Evolutionary conservation across 2,329 filamentous ascomycete species (phyloP).

Genomic region (Fusarium sp.): DNA sequence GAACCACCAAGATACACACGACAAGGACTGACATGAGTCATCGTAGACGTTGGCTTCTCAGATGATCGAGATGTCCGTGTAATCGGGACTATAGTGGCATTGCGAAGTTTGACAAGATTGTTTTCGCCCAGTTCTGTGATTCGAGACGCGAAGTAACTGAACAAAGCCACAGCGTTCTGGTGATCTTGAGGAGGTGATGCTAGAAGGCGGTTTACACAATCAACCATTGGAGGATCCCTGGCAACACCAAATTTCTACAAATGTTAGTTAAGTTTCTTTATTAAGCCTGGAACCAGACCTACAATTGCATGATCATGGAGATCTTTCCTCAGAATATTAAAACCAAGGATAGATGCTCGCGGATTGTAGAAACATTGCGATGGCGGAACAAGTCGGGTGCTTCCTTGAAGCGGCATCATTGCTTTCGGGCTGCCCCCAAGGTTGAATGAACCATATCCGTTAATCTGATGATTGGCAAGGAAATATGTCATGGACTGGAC

Average conservation of each 20-base stretch:
- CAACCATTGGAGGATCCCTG: slow-evolving; percentile 81
- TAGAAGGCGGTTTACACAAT: slow-evolving; percentile 81
- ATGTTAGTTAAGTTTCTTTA: slow-evolving; percentile 18
- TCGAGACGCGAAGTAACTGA: slow-evolving; percentile 85
- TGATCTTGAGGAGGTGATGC: slow-evolving; percentile 77
- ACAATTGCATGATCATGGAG: slow-evolving; percentile 80
- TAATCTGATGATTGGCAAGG: slow-evolving; percentile 80
- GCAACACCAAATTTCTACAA: slow-evolving; percentile 82
- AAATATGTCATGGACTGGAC: slow-evolving; percentile 84
- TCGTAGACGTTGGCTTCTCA: slow-evolving; percentile 57
- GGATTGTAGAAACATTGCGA: slow-evolving; percentile 86
- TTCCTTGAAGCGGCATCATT: slow-evolving; percentile 80
- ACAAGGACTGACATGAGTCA: slow-evolving; percentile 70
- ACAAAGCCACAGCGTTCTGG: slow-evolving; percentile 77
- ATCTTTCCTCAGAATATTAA: slow-evolving; percentile 80
- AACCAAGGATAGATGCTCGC: slow-evolving; percentile 81
- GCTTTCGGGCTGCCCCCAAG: slow-evolving; percentile 66
- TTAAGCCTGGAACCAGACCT: slow-evolving; percentile 44
- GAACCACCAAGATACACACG: slow-evolving; percentile 84
- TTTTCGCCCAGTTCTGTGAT: slow-evolving; percentile 77
- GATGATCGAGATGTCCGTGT: slow-evolving; percentile 51
- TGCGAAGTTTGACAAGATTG: slow-evolving; percentile 71
- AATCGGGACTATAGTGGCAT: slow-evolving; percentile 80
- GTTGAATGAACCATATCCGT: slow-evolving; percentile 78
- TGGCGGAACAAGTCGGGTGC: slow-evolving; percentile 77